A percentile compares a stretch with the other conserved stretches of the same genome.
Conservation (phyloP, 1,284 basidiomycete species). For the Earliella scabrosa region DNA sequence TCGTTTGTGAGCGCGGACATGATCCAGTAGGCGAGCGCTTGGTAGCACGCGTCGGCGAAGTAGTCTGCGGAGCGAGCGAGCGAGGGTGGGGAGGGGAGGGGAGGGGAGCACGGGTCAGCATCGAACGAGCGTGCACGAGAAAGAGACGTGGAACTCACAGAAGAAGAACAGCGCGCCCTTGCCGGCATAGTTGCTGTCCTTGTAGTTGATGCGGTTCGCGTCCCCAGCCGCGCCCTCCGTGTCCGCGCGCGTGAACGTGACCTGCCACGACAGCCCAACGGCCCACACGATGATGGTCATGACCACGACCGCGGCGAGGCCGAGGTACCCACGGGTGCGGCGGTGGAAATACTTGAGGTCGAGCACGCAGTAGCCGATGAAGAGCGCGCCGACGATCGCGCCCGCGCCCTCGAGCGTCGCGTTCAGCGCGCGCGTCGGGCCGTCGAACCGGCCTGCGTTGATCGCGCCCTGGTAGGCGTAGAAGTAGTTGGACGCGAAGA, state of each 20-base stretch:
- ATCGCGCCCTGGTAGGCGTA: conserved; percentile 48
- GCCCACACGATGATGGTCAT: conserved; percentile 43
- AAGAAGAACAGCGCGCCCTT: conserved; percentile 46
- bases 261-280: conserved; percentile 41
- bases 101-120: background rate
- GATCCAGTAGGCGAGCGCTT: conserved; percentile 47
- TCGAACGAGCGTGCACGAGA: too few relatives aligned
- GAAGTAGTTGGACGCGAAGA: conserved; percentile 47
- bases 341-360: conserved; percentile 41
- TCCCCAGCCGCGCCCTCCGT: conserved; percentile 19
- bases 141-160: conserved; percentile 34
- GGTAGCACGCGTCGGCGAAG: conserved; percentile 43
- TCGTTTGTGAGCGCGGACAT: conserved; percentile 50
- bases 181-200: conserved; percentile 35
- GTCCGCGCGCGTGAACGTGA: conserved; percentile 36
- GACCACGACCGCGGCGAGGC: conserved; percentile 39
- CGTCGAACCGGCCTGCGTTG: conserved; percentile 42
- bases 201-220: conserved; percentile 37
- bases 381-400: conserved; percentile 45
- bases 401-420: conserved; percentile 44
- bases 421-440: conserved; percentile 46
- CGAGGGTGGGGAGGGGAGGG: background rate
- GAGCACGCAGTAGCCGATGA: conserved; percentile 46
- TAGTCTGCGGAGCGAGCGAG: conserved; percentile 35
- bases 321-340: conserved; percentile 44